phyloP scores from a whole-genome alignment of 208 protist species.

The Strigomonas culicis region DNA sequence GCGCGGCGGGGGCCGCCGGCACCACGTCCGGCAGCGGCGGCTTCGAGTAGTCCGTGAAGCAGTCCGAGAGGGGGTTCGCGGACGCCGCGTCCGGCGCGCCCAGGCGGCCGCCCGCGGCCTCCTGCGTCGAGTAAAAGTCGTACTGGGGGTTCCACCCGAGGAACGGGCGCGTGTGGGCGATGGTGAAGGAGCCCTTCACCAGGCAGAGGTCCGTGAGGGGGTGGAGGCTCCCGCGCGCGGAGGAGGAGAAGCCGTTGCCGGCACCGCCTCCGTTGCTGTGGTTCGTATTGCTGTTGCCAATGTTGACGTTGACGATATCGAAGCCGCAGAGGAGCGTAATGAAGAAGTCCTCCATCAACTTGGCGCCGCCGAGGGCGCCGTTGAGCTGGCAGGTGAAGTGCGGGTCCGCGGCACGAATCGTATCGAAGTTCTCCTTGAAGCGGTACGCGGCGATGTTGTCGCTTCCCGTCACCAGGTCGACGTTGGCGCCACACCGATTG shows the following conservation, averaged over 20 bases:
- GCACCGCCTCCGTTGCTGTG: too few species aligned
- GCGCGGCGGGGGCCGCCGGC: not conserved
- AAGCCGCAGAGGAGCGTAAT: conserved; percentile 56
- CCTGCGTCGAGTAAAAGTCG: conserved; percentile 3
- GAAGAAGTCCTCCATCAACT: conserved; percentile 67
- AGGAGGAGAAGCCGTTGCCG: too few species aligned
- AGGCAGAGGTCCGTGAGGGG: not conserved
- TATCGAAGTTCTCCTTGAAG: conserved; percentile 48
- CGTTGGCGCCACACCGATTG: too few species aligned
- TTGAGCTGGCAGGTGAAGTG: conserved; percentile 76
- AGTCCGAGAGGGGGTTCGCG: not conserved
- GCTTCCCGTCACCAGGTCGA: conserved; percentile 13
- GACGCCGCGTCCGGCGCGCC: too few species aligned
- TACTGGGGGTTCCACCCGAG: conserved; percentile 56
- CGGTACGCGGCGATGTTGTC: conserved; percentile 42
- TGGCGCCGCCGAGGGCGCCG: conserved; percentile 31
- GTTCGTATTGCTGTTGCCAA: conserved; percentile 20
- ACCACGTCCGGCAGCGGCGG: not conserved
- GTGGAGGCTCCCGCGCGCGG: too few species aligned
- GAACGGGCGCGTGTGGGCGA: conserved; percentile 67
- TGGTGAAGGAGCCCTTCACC: not conserved
- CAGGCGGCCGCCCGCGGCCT: too few species aligned
- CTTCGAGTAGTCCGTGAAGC: not conserved
- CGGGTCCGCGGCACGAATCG: conserved; percentile 28
- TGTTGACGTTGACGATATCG: conserved; percentile 50